Conservation (phyloP, 1,139 yeast genomes). For the Geotrichum restrictum region DNA sequence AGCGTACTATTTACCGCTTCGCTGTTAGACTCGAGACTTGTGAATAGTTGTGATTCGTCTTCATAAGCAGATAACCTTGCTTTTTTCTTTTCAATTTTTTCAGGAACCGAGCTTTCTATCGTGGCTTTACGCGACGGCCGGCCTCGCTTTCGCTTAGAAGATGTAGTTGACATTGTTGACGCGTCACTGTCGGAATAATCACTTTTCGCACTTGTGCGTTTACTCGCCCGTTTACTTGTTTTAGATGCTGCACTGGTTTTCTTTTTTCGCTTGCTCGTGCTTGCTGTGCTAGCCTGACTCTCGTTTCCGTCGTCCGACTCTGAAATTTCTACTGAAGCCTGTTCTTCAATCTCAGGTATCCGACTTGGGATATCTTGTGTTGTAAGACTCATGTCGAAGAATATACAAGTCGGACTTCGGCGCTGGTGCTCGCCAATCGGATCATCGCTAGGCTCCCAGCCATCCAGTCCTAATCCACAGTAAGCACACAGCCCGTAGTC, state of each 20-base stretch:
- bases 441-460: constrained; percentile 68
- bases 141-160: constrained; percentile 6
- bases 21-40: background rate
- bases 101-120: background rate
- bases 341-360: background rate
- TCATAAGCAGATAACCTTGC: constrained; percentile 4
- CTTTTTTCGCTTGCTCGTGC: constrained; percentile 9
- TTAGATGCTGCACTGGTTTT: constrained; percentile 1
- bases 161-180: constrained; percentile 6
- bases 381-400: constrained; percentile 32
- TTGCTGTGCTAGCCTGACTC: constrained; percentile 3
- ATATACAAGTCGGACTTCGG: constrained; percentile 50
- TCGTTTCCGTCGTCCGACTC: constrained; percentile 8
- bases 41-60: constrained; percentile 4
- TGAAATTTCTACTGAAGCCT: constrained; percentile 1
- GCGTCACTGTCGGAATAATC: constrained; percentile 13
- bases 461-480: constrained; percentile 63
- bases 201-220: constrained; percentile 9
- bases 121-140: constrained; percentile 7
- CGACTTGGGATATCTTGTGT: background rate
- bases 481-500: constrained; percentile 68
- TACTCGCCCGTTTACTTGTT: background rate
- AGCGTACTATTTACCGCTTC: background rate
- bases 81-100: constrained; percentile 1
- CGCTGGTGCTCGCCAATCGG: constrained; percentile 46